A percentile compares a stretch with the other conserved stretches of the same genome.
phyloP scores from a whole-genome alignment of 2,329 filamentous ascomycete genomes.

The Fusarium protoensiforme region DNA sequence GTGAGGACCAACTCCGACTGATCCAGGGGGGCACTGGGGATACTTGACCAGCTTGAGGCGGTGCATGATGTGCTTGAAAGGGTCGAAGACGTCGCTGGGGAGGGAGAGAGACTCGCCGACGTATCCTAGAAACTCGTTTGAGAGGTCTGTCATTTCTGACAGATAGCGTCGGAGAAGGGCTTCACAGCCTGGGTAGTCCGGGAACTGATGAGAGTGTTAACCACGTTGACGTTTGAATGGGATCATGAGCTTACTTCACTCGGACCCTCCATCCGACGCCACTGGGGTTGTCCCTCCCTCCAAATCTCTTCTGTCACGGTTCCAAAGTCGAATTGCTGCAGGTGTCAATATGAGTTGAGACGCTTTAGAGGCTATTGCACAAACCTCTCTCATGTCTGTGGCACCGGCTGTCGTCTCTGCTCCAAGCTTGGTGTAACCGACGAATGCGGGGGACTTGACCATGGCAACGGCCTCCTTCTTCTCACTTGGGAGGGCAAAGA shows the following conservation, averaged over 20 bases:
- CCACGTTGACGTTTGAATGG: background rate
- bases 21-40: background rate
- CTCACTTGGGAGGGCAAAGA: background rate
- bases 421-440: background rate
- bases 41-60: constrained; percentile 10
- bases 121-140: constrained; percentile 1
- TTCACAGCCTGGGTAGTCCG: background rate
- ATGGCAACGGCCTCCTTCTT: constrained; percentile 3
- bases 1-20: constrained; percentile 3
- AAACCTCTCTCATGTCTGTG: constrained; percentile 8
- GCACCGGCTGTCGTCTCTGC: constrained; percentile 2
- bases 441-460: constrained; percentile 8
- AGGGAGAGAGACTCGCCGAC: constrained; percentile 1
- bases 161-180: background rate
- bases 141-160: background rate
- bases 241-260: background rate
- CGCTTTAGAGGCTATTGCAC: background rate
- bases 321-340: constrained; percentile 7
- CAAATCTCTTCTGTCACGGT: background rate
- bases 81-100: background rate
- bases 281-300: background rate
- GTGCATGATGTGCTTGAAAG: background rate
- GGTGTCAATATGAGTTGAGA: background rate
- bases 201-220: background rate
- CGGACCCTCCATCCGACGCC: constrained; percentile 3